These are phyloP conservation scores for Epichloe gansuensis DNA, from an alignment of 2,329 filamentous ascomycete genomes.

Conservation along the genomic window DNA sequence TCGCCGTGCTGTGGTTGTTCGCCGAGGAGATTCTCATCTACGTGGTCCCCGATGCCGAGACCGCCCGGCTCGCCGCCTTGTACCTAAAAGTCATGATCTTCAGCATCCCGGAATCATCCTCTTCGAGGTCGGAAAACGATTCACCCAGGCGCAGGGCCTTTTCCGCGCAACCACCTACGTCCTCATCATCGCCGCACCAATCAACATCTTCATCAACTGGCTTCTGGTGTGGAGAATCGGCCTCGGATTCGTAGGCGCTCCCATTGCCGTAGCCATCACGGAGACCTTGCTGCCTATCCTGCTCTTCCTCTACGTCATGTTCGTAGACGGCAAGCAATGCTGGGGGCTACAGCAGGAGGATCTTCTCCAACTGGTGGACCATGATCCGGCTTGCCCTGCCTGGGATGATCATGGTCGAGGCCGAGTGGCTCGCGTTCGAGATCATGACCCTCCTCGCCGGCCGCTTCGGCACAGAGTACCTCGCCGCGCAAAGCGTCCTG, in stretches of 20 bases:
- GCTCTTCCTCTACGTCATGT: slow-evolving; percentile 67
- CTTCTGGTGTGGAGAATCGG: slow-evolving; percentile 60
- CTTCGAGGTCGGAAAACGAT: slow-evolving; percentile 71
- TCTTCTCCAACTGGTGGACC: slow-evolving; percentile 60
- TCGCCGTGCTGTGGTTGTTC: slow-evolving; percentile 58
- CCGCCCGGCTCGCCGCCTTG: slow-evolving; percentile 54
- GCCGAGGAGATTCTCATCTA: slow-evolving; percentile 50
- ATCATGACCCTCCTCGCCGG: slow-evolving; percentile 74
- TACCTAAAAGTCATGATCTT: slow-evolving; percentile 63
- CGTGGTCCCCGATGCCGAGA: slow-evolving; percentile 39
- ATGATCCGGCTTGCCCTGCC: slow-evolving; percentile 85
- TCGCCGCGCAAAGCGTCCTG: slow-evolving; percentile 82
- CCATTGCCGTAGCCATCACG: slow-evolving; percentile 67
- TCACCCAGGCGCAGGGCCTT: slow-evolving; percentile 70
- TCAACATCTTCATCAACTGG: slow-evolving; percentile 70
- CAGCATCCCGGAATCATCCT: slow-evolving; percentile 62
- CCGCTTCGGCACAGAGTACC: slow-evolving; percentile 63
- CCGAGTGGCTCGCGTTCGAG: slow-evolving; percentile 89
- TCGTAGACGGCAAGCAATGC: slow-evolving; percentile 63
- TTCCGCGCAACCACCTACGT: slow-evolving; percentile 71
- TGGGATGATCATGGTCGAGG: slow-evolving; percentile 86
- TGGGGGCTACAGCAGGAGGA: slow-evolving; percentile 70
- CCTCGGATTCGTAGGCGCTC: slow-evolving; percentile 68
- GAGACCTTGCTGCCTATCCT: slow-evolving; percentile 65
- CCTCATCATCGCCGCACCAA: slow-evolving; percentile 60